Evolutionary conservation across 805 yeast species (phyloP).

Genomic region (Kodamaea kaohsiungensis): DNA sequence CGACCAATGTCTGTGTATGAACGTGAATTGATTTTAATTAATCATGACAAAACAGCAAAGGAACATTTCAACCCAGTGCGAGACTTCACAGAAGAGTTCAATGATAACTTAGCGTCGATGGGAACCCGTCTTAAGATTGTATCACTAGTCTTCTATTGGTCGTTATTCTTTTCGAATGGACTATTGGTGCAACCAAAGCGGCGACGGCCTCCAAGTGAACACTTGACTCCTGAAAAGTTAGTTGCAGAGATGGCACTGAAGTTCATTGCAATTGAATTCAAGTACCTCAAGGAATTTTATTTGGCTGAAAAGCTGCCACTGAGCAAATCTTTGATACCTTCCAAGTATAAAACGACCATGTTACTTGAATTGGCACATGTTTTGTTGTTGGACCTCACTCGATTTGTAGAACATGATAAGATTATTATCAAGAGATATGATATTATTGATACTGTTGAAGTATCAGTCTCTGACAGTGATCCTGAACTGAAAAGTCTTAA

Average conservation of each 20-base stretch:
- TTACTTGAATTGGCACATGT: conserved; percentile 13
- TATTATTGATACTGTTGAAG: background rate
- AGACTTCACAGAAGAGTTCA: conserved; percentile 8
- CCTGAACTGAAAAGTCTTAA: background rate
- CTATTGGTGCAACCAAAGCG: conserved; percentile 7
- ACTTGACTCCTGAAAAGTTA: conserved; percentile 11
- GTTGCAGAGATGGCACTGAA: conserved; percentile 14
- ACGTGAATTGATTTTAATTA: conserved; percentile 26
- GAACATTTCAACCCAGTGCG: conserved; percentile 12
- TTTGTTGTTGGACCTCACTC: conserved; percentile 15
- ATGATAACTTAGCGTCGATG: conserved; percentile 32
- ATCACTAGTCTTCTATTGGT: conserved; percentile 19
- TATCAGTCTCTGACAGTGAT: background rate
- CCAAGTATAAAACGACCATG: conserved; percentile 9
- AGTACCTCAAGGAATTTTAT: conserved; percentile 17
- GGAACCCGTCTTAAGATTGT: conserved; percentile 23
- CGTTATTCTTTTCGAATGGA: conserved; percentile 16
- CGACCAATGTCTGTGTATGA: conserved; percentile 25
- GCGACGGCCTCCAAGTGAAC: conserved; percentile 6
- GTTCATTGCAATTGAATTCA: conserved; percentile 12
- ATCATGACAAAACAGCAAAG: conserved; percentile 17
- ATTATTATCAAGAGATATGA: conserved; percentile 6
- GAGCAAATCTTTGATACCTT: conserved; percentile 1
- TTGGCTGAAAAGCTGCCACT: conserved; percentile 1
- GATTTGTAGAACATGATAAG: conserved; percentile 13